Base-by-base conservation (phyloP, 345 rosid species). In the Pistacia vera region DNA sequence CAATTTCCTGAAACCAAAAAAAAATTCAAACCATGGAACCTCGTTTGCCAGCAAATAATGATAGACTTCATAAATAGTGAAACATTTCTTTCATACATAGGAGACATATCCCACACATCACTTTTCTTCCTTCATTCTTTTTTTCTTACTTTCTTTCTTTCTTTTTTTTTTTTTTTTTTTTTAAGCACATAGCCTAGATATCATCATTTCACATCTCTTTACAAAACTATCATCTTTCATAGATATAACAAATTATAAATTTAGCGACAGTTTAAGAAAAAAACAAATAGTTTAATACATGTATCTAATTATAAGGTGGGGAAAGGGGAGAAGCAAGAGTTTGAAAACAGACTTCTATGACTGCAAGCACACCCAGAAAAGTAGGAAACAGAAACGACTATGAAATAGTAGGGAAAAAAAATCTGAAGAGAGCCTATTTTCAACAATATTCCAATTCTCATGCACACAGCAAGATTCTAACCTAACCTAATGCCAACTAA, bases 1-100 rank as follows among this genome's bases (percentile, higher is more conserved):
- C 98, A 72, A 93, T 96, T 77, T 96, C 99, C 99, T 96, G 84
- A 25, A 25, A 25, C 25, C 25, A 25, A 25, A 25, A 25, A 25
- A 25, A 25, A 25, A 25, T 25, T 25, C 25, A 79, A 85, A 75
- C 55, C 16, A 66, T 54, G 30, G 51, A 73, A 66, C 71, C 22
- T 33, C 36, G 35, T 22, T 66, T 51, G 66, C 66, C 49, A 59
- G 73, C 64, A 56, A 78, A 63, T n/a, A 79, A 70, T 30, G 49
- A 46, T 16, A 17, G 12, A 49, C 46, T 62, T 16, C 11, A 65
- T 48, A 5, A 16, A 73, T 11, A 58, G 36, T 41, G 65, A 48
- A 60, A 60, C 36, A 70, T 65, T 44, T 30, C 44, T 46, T 62
- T 59, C 28, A 36, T 17, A 52, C 61, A 30, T 25, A 73, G 11